Evolutionary conservation across 1,139 yeast genomes (phyloP), one percentile per base, ranked within the genome.

Genomic region (Candida glucosophila): DNA sequence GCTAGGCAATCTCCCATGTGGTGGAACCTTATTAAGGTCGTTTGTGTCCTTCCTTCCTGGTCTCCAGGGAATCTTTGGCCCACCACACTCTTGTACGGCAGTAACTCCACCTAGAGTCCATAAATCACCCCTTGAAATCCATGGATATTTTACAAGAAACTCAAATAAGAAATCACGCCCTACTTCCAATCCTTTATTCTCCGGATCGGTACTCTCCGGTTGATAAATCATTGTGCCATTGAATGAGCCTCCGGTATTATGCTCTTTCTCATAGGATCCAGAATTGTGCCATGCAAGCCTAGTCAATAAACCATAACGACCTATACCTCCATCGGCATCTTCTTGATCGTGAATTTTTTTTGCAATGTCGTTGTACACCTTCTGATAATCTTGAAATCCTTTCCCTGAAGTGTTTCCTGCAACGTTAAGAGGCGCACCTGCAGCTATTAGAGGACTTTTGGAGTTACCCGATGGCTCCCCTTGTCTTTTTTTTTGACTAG

Each of bases 11-110:
- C 81, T 68, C 23, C 83, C 86, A 43, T 74, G 78, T 21, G 75
- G 74, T 20, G 86, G 80, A 19, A 70, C 66, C 15, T 52, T 46
- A 9, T 34, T 22, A 8, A 11, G 12, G 14, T 31, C 32, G 18
- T 42, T 49, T 20, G 38, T 32, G 27, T 49, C 44, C 14, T 39
- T 34, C 50, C 95, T 71, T 30, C 95, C 95, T 14, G 90, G 73
- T 61, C 92, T 75, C 95, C 95, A 85, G 29, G 73, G 68, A 41
- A 85, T 68, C 48, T 77, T 77, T 31, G 95, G 95, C 10, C 96
- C 95, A 29, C 77, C 77, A 53, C 79, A 52, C 54, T 83, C 95
- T 58, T 86, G 95, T 30, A 86, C 64, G 7, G 88, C 93, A 29
- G 62, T 72, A 29, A 85, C 94, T 38, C 95, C 95, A 25, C 78